Percentiles rank a stretch among this genome's conserved stretches.
These are phyloP conservation scores for Plasmopara muralis DNA, from an alignment of 352 stramenopile species.

Conservation along the genomic window DNA sequence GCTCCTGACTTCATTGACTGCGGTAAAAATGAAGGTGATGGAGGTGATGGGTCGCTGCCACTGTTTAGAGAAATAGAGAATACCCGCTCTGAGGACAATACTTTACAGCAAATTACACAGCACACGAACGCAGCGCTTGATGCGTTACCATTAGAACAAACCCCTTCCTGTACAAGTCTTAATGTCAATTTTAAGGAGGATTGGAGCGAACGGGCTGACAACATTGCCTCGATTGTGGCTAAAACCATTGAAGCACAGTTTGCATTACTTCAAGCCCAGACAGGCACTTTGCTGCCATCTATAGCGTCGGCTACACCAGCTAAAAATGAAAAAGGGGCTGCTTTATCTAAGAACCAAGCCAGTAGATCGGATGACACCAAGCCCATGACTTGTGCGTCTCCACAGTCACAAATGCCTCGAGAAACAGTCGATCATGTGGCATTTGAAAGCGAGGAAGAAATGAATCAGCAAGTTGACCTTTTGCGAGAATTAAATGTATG, in stretches of 20 bases:
- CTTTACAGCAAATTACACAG: constrained; percentile 1
- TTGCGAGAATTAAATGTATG: constrained; percentile 61
- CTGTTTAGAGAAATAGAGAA: constrained; percentile 7
- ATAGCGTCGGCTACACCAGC: not conserved
- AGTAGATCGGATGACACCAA: not conserved
- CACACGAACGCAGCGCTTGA: not conserved
- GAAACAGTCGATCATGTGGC: constrained; percentile 20
- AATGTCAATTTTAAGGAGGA: constrained; percentile 2
- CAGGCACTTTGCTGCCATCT: not conserved
- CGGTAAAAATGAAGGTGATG: constrained; percentile 3
- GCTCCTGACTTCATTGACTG: not conserved
- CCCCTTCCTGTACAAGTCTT: not conserved
- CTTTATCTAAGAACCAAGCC: not conserved
- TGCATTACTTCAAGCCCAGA: constrained; percentile 25
- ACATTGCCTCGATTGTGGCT: constrained; percentile 34
- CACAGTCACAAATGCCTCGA: constrained; percentile 6
- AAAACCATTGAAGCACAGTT: constrained; percentile 37
- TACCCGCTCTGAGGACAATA: not conserved
- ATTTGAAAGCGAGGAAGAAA: constrained; percentile 52
- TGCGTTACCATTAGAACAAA: constrained; percentile 3
- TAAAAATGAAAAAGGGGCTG: not conserved
- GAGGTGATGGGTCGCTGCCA: constrained; percentile 14
- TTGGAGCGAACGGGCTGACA: constrained; percentile 24
- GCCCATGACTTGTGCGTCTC: not conserved
- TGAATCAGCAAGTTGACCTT: constrained; percentile 51